These are phyloP conservation scores for Dioszegia aurantiaca DNA, from an alignment of 768 basidiomycete species.

Conservation along the genomic window DNA sequence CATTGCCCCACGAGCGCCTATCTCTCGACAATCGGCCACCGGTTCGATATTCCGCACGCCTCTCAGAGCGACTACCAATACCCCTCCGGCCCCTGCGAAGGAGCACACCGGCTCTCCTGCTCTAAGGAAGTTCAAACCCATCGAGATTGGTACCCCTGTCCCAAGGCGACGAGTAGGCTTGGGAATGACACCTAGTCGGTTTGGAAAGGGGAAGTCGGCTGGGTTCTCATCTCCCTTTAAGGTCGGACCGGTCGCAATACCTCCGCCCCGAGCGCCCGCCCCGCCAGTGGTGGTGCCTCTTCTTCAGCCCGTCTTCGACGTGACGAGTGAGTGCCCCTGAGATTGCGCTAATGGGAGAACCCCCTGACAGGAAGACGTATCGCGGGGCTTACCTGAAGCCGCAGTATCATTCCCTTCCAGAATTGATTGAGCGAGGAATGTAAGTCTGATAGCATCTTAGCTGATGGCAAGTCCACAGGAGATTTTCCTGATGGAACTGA, in stretches of 20 bases:
- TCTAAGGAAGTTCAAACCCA: slow-evolving; percentile 15
- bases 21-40: slow-evolving; percentile 3
- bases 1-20: not conserved
- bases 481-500: slow-evolving; percentile 31
- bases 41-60: slow-evolving; percentile 21
- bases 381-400: slow-evolving; percentile 33
- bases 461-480: no score
- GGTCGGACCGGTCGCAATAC: not conserved
- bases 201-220: slow-evolving; percentile 17
- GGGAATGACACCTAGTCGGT: slow-evolving; percentile 30
- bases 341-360: slow-evolving; percentile 17
- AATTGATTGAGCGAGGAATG: slow-evolving; percentile 37
- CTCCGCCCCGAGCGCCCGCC: not conserved
- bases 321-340: slow-evolving; percentile 26
- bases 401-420: slow-evolving; percentile 24
- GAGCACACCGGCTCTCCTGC: slow-evolving; percentile 6
- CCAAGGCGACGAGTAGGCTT: slow-evolving; percentile 38
- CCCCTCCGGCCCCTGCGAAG: slow-evolving; percentile 9
- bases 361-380: slow-evolving; percentile 20
- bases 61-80: slow-evolving; percentile 22
- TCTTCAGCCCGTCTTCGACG: slow-evolving; percentile 29
- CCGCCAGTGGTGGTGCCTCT: not conserved
- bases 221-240: slow-evolving; percentile 47
- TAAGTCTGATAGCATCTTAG: no score
- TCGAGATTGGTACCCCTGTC: slow-evolving; percentile 23